phyloP scores from a whole-genome alignment of 1,284 basidiomycete species.

The Apiotrichum brassicae region DNA sequence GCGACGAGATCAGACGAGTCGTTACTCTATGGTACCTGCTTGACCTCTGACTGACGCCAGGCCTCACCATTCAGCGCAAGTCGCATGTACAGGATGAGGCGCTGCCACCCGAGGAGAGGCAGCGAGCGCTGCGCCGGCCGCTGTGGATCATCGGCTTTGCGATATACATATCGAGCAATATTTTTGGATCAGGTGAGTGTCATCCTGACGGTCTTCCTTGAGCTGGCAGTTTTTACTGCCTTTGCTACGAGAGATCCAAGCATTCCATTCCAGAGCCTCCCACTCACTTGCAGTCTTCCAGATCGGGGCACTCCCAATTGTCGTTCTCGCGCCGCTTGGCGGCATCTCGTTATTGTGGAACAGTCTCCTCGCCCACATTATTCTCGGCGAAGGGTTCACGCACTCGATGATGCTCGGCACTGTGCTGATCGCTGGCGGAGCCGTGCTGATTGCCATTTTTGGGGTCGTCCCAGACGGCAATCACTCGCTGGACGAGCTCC shows the following conservation, averaged over 20 bases:
- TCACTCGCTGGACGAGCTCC: conserved; percentile 80
- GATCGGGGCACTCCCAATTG: conserved; percentile 87
- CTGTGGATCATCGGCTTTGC: conserved; percentile 79
- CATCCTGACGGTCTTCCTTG: background rate
- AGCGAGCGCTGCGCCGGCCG: conserved; percentile 68
- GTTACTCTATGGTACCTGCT: no score
- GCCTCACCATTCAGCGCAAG: conserved; percentile 89
- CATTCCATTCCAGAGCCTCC: background rate
- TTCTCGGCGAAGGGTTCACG: conserved; percentile 82
- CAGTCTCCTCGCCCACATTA: conserved; percentile 78
- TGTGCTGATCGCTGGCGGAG: conserved; percentile 77
- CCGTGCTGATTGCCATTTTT: conserved; percentile 83
- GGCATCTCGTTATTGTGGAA: conserved; percentile 92
- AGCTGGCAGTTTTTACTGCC: no score
- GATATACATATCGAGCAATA: conserved; percentile 80
- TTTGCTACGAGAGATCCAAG: no score
- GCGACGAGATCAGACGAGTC: no score
- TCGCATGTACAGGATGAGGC: conserved; percentile 82
- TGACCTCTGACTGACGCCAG: conserved; percentile 28
- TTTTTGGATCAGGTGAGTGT: conserved; percentile 56
- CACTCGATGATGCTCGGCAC: conserved; percentile 79
- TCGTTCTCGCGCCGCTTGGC: conserved; percentile 85
- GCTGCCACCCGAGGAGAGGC: conserved; percentile 59
- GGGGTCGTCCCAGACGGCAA: conserved; percentile 87
- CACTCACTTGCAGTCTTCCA: conserved; percentile 63